Evolutionary conservation across 2,329 filamentous ascomycete genomes (phyloP), one percentile per base, ranked within the genome.

Genomic region (Trichoderma oligosporum): DNA sequence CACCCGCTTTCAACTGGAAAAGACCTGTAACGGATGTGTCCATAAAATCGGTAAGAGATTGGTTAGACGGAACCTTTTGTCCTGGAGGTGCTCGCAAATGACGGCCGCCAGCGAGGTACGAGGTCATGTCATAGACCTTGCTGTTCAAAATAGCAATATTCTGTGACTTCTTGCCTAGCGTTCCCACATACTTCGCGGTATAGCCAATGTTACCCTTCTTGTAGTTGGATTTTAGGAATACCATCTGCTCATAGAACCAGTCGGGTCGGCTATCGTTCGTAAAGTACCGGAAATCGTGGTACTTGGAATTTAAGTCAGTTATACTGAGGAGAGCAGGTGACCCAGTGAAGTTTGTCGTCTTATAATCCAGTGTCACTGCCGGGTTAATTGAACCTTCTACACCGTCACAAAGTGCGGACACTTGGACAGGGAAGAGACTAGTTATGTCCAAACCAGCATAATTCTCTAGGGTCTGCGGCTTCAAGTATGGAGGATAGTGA

Each of bases 161-260:
- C 60, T 86, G 80, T 33, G 79, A 71, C 65, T 87, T 82, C 27
- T 68, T 68, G 7, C 82, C 85, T 14, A 96, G 78, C 0, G 81
- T 90, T 62, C 81, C 79, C 53, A 99, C 80, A 66, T 94, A 95
- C 61, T 88, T 67, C 0, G 86, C 74, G 8, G 89, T 90, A 72
- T 91, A 99, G 24, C 91, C 94, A 49, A 99, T 78, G 61, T 85
- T 86, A 47, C 94, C 94, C 71, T 95, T 95, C 73, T 88, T 87
- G 78, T 88, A 97, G 63, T 85, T 86, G 29, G 83, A 74, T 64
- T 87, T 88, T 53, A 99, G 76, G 70, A 85, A 84, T 29, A 85
- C 79, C 82, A 97, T 91, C 70, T 92, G 86, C 74, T 99, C 90
- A 57, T 81, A 87, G 75, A 93, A 97, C 94, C 94, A 99, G 68